phyloP scores from a whole-genome alignment of 805 yeast species.

The Teunomyces gatunensis region DNA sequence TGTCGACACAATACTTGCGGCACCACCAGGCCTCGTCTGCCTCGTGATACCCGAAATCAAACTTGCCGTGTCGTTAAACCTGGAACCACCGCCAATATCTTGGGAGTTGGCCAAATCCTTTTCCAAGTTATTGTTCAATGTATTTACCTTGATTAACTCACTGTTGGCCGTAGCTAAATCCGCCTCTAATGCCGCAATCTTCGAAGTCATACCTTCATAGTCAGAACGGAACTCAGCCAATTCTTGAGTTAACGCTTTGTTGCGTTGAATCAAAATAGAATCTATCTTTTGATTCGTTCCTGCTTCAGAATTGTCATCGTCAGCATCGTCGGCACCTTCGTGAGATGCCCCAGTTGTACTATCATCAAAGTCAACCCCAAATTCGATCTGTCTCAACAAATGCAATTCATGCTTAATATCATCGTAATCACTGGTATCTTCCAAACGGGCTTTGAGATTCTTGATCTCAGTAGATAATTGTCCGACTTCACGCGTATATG shows the following conservation, averaged over 20 bases:
- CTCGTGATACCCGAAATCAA: slow-evolving; percentile 59
- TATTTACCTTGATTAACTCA: slow-evolving; percentile 42
- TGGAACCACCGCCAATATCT: slow-evolving; percentile 35
- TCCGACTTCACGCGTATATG: slow-evolving; percentile 43
- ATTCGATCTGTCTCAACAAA: slow-evolving; percentile 70
- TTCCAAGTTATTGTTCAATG: slow-evolving; percentile 64
- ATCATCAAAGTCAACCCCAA: slow-evolving; percentile 50
- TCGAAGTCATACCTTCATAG: slow-evolving; percentile 44
- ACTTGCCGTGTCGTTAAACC: slow-evolving; percentile 61
- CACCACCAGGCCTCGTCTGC: slow-evolving; percentile 20
- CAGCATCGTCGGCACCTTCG: slow-evolving; percentile 23
- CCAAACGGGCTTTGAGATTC: slow-evolving; percentile 47
- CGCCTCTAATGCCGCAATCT: slow-evolving; percentile 39
- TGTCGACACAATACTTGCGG: slow-evolving; percentile 11
- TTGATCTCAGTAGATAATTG: slow-evolving; percentile 51
- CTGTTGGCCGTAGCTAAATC: slow-evolving; percentile 30
- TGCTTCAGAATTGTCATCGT: slow-evolving; percentile 24
- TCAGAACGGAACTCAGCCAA: slow-evolving; percentile 63
- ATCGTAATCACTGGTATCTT: slow-evolving; percentile 66
- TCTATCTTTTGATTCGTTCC: slow-evolving; percentile 39
- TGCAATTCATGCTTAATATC: slow-evolving; percentile 75
- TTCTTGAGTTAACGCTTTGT: slow-evolving; percentile 70
- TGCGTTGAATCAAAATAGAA: slow-evolving; percentile 62
- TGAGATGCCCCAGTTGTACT: slow-evolving; percentile 13
- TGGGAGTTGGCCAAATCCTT: slow-evolving; percentile 65